These are phyloP conservation scores for Rhytidiadelphus loreus DNA, from an alignment of 225 moss, liverwort and hornwort species.

Conservation along the genomic window DNA sequence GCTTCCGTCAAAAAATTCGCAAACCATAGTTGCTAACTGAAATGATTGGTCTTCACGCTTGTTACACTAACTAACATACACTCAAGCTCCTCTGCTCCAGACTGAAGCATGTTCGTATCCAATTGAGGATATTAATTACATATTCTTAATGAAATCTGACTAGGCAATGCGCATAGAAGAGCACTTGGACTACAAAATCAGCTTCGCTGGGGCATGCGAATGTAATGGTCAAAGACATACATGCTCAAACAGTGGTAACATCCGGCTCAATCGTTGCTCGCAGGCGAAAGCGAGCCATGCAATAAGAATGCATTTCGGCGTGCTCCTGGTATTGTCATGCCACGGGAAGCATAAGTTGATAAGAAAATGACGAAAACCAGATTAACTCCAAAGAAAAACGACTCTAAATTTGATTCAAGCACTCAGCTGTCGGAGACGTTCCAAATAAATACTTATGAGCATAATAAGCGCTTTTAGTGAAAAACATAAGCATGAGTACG, in stretches of 20 bases:
- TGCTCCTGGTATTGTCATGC: slow-evolving; percentile 37
- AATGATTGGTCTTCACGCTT: background rate
- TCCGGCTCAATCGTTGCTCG: slow-evolving; percentile 54
- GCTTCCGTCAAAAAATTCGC: background rate
- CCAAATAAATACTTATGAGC: background rate
- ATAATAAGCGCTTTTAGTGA: background rate
- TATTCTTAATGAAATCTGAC: background rate
- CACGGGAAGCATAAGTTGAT: background rate
- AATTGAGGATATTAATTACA: background rate
- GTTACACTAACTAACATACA: slow-evolving; percentile 6
- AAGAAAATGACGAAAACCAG: background rate
- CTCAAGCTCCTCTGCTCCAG: background rate
- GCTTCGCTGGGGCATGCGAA: background rate
- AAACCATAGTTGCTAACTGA: background rate
- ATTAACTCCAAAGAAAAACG: background rate
- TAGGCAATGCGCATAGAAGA: background rate
- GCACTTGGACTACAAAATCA: slow-evolving; percentile 1
- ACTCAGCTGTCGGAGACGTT: background rate
- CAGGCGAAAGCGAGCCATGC: slow-evolving; percentile 44
- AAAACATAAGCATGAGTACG: background rate
- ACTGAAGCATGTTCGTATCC: background rate
- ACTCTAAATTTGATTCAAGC: background rate
- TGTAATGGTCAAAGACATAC: background rate
- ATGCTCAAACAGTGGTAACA: slow-evolving; percentile 5
- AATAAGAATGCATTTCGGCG: slow-evolving; percentile 62